Conservation (phyloP, 768 basidiomycete genomes). For the Russula compacta region DNA sequence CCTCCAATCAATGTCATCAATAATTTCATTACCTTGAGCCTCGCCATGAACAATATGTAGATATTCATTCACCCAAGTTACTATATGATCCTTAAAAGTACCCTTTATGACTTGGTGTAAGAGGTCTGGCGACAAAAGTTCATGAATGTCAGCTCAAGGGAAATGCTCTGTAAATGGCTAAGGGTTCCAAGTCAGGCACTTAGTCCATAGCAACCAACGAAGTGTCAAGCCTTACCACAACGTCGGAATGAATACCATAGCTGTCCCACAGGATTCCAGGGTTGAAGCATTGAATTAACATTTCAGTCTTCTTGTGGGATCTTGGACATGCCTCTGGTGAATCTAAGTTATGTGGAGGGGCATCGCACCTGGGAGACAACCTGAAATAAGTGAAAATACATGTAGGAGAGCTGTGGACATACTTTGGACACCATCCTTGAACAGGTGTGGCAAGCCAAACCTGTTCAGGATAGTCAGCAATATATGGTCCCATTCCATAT, state of each 20-base stretch:
- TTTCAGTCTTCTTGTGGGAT: too few relatives aligned
- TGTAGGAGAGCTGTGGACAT: too few relatives aligned
- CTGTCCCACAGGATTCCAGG: too few relatives aligned
- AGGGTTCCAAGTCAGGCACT: too few relatives aligned
- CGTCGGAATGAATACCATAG: too few relatives aligned
- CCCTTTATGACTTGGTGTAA: too few relatives aligned
- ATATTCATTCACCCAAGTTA: background rate
- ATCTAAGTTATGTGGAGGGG: background rate
- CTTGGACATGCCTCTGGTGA: background rate
- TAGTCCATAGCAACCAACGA: background rate
- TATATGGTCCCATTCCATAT: background rate
- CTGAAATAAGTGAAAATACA: too few relatives aligned
- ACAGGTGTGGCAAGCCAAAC: background rate
- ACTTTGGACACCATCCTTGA: background rate
- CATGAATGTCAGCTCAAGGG: background rate
- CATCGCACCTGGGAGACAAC: background rate
- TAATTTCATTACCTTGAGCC: background rate
- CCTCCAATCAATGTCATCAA: constrained; percentile 9
- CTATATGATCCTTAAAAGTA: too few relatives aligned
- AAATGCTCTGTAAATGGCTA: background rate
- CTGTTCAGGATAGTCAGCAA: background rate
- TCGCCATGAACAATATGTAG: background rate
- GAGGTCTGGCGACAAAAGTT: background rate
- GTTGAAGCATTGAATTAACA: too few relatives aligned
- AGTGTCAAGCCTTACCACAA: background rate